Evolutionary conservation across 192 early-diverging fungal species (phyloP).

Genomic region (Coemansia sp.): DNA sequence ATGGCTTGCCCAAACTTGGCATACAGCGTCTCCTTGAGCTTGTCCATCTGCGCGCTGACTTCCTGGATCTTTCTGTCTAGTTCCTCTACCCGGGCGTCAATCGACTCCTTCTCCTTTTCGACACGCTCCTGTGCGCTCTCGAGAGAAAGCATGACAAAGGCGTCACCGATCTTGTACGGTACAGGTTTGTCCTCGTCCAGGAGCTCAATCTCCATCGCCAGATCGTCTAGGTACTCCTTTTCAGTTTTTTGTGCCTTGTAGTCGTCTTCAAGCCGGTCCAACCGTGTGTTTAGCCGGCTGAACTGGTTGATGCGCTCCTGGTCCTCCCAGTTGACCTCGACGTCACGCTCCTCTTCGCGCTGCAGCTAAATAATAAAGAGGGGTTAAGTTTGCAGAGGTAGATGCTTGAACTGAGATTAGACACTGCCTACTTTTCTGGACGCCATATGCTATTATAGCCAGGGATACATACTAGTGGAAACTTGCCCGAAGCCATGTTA

Average conservation of each 20-base stretch:
- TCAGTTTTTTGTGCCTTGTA: slow-evolving; percentile 85
- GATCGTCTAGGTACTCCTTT: slow-evolving; percentile 92
- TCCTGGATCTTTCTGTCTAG: slow-evolving; percentile 64
- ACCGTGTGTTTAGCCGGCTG: slow-evolving; percentile 74
- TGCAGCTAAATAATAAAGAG: slow-evolving; percentile 29
- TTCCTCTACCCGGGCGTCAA: slow-evolving; percentile 61
- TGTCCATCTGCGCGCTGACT: slow-evolving; percentile 72
- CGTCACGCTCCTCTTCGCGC: slow-evolving; percentile 78
- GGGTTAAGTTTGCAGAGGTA: no score
- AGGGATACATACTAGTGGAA: slow-evolving; percentile 16
- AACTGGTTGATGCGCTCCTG: slow-evolving; percentile 96
- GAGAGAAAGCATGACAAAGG: slow-evolving; percentile 76
- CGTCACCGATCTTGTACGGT: slow-evolving; percentile 83
- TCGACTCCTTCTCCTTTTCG: slow-evolving; percentile 58
- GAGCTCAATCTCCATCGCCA: slow-evolving; percentile 88
- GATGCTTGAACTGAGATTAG: no score
- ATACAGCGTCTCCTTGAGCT: slow-evolving; percentile 84
- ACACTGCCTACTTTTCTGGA: background rate
- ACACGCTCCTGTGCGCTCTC: slow-evolving; percentile 72
- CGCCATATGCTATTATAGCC: background rate
- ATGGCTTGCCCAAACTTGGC: slow-evolving; percentile 93
- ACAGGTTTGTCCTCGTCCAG: slow-evolving; percentile 85
- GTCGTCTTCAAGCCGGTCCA: slow-evolving; percentile 74
- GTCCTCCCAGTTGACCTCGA: slow-evolving; percentile 95
- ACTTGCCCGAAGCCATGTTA: slow-evolving; percentile 27